phyloP scores from a whole-genome alignment of 2,329 filamentous ascomycete species.

The Ophiostoma ulmi region DNA sequence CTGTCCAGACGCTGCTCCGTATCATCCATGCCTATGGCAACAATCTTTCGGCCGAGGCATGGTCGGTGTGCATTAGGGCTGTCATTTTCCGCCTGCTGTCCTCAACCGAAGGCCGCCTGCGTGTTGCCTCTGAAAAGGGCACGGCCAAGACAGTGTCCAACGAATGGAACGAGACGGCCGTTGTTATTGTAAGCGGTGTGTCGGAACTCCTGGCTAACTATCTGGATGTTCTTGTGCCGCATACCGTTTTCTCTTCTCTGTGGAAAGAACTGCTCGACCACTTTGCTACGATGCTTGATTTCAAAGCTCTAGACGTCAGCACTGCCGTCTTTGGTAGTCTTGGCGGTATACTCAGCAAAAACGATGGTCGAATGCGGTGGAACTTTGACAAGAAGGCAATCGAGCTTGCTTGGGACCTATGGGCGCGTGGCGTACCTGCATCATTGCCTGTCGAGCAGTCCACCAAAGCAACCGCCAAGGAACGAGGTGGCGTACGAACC shows the following conservation, averaged over 20 bases:
- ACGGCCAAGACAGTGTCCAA: conserved; percentile 42
- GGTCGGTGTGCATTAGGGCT: conserved; percentile 74
- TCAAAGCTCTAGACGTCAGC: conserved; percentile 63
- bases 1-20: conserved; percentile 82
- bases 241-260: conserved; percentile 62
- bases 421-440: conserved; percentile 61
- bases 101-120: conserved; percentile 58
- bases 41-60: conserved; percentile 69
- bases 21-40: conserved; percentile 91
- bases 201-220: conserved; percentile 71
- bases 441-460: conserved; percentile 38
- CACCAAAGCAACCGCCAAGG: background rate
- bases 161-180: conserved; percentile 70
- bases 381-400: conserved; percentile 50
- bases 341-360: conserved; percentile 55
- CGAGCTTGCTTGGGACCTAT: conserved; percentile 62
- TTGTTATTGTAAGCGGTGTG: conserved; percentile 67
- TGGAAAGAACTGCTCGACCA: conserved; percentile 71
- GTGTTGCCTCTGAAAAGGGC: conserved; percentile 36
- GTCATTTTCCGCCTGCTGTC: conserved; percentile 75
- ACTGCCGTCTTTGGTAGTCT: conserved; percentile 66
- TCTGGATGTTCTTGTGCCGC: conserved; percentile 63
- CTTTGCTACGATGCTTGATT: conserved; percentile 59
- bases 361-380: conserved; percentile 40
- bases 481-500: conserved; percentile 40